Conservation (phyloP, 2,329 filamentous ascomycete species). For the Sporothrix phasma region DNA sequence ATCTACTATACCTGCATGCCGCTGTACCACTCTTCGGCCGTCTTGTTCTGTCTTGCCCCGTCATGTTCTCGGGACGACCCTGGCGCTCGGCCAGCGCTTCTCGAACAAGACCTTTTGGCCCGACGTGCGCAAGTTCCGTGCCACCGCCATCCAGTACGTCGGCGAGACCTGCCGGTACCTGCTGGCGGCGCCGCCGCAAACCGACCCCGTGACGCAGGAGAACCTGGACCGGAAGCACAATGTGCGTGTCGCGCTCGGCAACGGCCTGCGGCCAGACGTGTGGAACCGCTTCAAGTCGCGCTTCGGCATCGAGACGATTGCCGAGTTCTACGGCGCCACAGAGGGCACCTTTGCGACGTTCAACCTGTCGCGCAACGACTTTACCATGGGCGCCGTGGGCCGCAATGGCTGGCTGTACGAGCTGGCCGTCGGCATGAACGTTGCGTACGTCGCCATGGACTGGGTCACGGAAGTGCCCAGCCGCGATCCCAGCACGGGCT, state of each 20-base stretch:
- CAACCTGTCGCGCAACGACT: conserved; percentile 66
- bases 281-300: conserved; percentile 77
- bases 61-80: conserved; percentile 52
- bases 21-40: conserved; percentile 74
- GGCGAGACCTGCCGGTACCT: conserved; percentile 81
- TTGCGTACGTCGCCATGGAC: conserved; percentile 60
- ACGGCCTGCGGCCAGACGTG: conserved; percentile 74
- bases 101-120: conserved; percentile 68
- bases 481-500: conserved; percentile 58
- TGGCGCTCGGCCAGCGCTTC: conserved; percentile 68
- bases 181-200: conserved; percentile 53
- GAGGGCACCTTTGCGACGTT: conserved; percentile 61
- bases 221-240: conserved; percentile 62
- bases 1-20: conserved; percentile 83
- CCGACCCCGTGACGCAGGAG: conserved; percentile 54
- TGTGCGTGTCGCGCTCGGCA: conserved; percentile 70
- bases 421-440: conserved; percentile 39
- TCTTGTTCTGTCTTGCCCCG: conserved; percentile 56
- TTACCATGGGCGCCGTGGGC: conserved; percentile 67
- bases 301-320: conserved; percentile 63
- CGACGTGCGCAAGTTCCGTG: conserved; percentile 58
- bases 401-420: conserved; percentile 55
- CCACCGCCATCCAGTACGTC: conserved; percentile 77
- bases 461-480: conserved; percentile 56
- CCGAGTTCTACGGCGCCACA: conserved; percentile 73